phyloP scores from a whole-genome alignment of 148 eudicot genomes.

The Fagopyrum tataricum region DNA sequence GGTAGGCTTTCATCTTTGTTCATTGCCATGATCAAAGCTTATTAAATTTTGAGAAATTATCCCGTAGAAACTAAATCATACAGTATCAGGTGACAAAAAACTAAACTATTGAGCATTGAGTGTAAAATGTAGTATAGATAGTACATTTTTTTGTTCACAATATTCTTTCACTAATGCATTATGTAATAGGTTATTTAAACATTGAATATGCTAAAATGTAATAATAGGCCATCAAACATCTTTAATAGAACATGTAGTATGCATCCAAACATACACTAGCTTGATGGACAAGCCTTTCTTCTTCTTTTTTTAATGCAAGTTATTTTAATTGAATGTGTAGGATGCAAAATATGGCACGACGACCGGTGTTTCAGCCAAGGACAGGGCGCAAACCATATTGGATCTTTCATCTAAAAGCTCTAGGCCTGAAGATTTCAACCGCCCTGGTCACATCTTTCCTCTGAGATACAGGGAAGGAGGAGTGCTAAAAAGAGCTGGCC shows the following conservation, averaged over 20 bases:
- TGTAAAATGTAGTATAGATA: too few species aligned
- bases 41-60: background rate
- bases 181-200: too few species aligned
- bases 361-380: slow-evolving; percentile 66
- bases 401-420: slow-evolving; percentile 57
- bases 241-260: too few species aligned
- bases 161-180: too few species aligned
- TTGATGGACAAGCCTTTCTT: background rate
- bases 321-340: slow-evolving; percentile 18
- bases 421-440: slow-evolving; percentile 56
- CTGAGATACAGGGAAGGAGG: slow-evolving; percentile 67
- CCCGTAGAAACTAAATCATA: too few species aligned
- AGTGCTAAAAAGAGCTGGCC: slow-evolving; percentile 71
- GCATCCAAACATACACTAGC: background rate
- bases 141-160: too few species aligned
- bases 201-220: too few species aligned
- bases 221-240: too few species aligned
- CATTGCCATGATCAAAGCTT: background rate
- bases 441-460: slow-evolving; percentile 75
- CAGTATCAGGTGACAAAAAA: too few species aligned
- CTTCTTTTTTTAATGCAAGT: background rate
- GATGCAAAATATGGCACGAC: slow-evolving; percentile 72
- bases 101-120: too few species aligned
- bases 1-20: slow-evolving; percentile 27
- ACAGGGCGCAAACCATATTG: slow-evolving; percentile 57